Percentiles rank a stretch among this genome's conserved stretches.
phyloP scores from a whole-genome alignment of 306 rosid genomes.

The Sicyos edulis region DNA sequence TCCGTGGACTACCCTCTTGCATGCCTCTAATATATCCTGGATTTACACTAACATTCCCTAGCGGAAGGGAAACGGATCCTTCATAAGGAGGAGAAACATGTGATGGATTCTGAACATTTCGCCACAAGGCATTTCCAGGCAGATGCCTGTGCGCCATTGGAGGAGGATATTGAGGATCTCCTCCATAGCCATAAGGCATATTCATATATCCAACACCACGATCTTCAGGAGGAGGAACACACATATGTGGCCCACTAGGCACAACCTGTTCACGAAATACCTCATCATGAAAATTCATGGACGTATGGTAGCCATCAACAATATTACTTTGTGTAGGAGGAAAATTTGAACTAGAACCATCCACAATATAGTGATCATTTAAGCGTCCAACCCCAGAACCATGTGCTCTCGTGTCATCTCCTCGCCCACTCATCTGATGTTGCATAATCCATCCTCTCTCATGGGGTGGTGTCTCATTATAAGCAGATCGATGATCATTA shows the following conservation, averaged over 20 bases:
- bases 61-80: conserved; percentile 41
- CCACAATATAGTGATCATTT: conserved; percentile 55
- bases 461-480: conserved; percentile 51
- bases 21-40: conserved; percentile 44
- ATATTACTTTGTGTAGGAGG: conserved; percentile 49
- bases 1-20: conserved; percentile 57
- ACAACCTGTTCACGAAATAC: conserved; percentile 56
- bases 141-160: conserved; percentile 47
- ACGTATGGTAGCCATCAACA: conserved; percentile 40
- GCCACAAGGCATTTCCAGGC: conserved; percentile 55
- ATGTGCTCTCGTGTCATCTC: conserved; percentile 51
- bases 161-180: conserved; percentile 50
- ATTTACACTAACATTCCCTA: conserved; percentile 54
- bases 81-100: conserved; percentile 58
- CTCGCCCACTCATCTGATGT: conserved; percentile 45
- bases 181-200: conserved; percentile 50
- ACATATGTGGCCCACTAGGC: conserved; percentile 44
- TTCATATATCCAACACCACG: conserved; percentile 51
- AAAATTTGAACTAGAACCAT: conserved; percentile 48
- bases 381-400: conserved; percentile 53
- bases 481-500: conserved; percentile 44
- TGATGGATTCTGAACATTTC: conserved; percentile 46
- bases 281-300: conserved; percentile 56
- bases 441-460: conserved; percentile 68
- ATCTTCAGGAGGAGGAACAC: conserved; percentile 60